These are phyloP conservation scores for Boletales sp. DNA, from an alignment of 768 basidiomycete genomes.

Conservation along the genomic window DNA sequence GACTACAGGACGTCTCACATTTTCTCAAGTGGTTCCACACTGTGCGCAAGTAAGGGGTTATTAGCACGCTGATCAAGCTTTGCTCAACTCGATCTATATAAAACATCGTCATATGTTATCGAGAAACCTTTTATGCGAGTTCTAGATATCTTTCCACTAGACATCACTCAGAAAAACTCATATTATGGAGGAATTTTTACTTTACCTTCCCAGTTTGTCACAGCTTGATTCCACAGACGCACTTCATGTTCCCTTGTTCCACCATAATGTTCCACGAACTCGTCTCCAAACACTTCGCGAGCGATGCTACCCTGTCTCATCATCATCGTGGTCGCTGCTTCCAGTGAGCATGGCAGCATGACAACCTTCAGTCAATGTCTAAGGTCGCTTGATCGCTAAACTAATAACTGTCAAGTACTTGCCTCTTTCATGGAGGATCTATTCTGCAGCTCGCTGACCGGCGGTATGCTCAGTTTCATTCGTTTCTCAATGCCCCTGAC, in stretches of 20 bases:
- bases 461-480: constrained; percentile 61
- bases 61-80: not conserved
- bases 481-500: constrained; percentile 84
- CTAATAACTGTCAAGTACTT: constrained; percentile 37
- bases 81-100: not conserved
- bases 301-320: constrained; percentile 76
- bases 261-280: constrained; percentile 92
- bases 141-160: constrained; percentile 85
- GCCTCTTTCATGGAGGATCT: constrained; percentile 53
- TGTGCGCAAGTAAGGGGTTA: constrained; percentile 17
- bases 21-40: constrained; percentile 65
- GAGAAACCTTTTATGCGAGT: constrained; percentile 48
- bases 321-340: constrained; percentile 78
- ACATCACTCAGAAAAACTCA: constrained; percentile 8
- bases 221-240: constrained; percentile 79
- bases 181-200: not conserved
- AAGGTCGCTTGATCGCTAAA: not conserved
- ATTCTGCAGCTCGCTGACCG: constrained; percentile 43
- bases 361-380: constrained; percentile 43
- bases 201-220: constrained; percentile 93
- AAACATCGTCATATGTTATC: not conserved
- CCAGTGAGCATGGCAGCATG: constrained; percentile 76
- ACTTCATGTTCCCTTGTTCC: constrained; percentile 95
- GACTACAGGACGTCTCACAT: constrained; percentile 62
- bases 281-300: constrained; percentile 81